These are phyloP conservation scores for Alopecurus myosuroides DNA, from an alignment of 176 grass and related monocot genomes.

Conservation along the genomic window DNA sequence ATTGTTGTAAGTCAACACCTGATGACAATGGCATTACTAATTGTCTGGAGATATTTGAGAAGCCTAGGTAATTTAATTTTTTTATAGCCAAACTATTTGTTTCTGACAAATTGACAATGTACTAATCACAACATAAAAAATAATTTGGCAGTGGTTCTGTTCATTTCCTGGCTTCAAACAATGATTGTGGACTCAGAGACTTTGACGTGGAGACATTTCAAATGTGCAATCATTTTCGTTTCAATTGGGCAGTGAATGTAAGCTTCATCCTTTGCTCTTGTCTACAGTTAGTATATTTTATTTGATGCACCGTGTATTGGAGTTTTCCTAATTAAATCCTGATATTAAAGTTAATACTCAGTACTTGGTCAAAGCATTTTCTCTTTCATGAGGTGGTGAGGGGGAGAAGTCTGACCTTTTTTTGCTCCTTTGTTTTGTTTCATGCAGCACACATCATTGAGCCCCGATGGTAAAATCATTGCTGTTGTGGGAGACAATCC, in stretches of 20 bases:
- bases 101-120: background rate
- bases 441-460: conserved; percentile 69
- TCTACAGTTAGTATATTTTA: background rate
- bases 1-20: conserved; percentile 65
- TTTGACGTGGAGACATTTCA: conserved; percentile 77
- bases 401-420: background rate
- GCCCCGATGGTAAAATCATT: conserved; percentile 72
- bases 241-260: conserved; percentile 78
- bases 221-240: conserved; percentile 65
- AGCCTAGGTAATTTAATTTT: conserved; percentile 53
- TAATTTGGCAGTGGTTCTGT: conserved; percentile 54
- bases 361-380: background rate
- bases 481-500: conserved; percentile 60
- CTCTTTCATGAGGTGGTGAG: background rate
- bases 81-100: background rate
- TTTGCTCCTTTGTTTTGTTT: conserved; percentile 8
- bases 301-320: background rate
- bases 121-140: background rate
- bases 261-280: conserved; percentile 3
- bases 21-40: conserved; percentile 71
- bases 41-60: conserved; percentile 81
- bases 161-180: conserved; percentile 76
- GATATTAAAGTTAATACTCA: background rate
- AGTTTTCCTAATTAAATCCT: background rate
- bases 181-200: conserved; percentile 69